phyloP scores from a whole-genome alignment of 495 filamentous ascomycete genomes.

The Penicillium simplicissimum region DNA sequence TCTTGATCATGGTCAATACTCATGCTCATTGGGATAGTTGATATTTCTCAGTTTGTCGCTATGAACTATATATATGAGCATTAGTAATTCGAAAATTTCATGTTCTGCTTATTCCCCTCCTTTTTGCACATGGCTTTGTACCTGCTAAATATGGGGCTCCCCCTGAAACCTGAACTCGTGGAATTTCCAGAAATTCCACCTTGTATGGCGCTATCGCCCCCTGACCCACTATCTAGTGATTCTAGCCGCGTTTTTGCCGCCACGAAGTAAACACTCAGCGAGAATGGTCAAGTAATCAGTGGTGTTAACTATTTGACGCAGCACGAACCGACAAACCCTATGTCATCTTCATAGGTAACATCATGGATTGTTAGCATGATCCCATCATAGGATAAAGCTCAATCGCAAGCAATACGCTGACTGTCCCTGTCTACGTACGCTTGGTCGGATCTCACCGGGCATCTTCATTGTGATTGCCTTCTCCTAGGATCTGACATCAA shows the following conservation, averaged over 20 bases:
- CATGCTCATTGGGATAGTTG: not conserved
- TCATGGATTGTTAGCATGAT: too few relatives aligned
- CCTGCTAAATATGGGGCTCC: constrained; percentile 8
- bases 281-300: too few relatives aligned
- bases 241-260: constrained; percentile 27
- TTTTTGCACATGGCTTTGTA: not conserved
- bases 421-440: too few relatives aligned
- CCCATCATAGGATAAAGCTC: too few relatives aligned
- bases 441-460: too few relatives aligned
- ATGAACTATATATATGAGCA: not conserved
- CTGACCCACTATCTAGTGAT: constrained; percentile 38
- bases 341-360: too few relatives aligned
- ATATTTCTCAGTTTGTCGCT: not conserved
- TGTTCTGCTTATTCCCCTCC: not conserved
- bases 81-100: not conserved
- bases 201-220: constrained; percentile 14
- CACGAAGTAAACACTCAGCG: not conserved
- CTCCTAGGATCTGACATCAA: too few relatives aligned
- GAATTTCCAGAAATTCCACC: constrained; percentile 22
- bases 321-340: too few relatives aligned
- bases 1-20: not conserved
- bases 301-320: too few relatives aligned
- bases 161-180: constrained; percentile 24
- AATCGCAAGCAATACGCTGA: too few relatives aligned
- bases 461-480: too few relatives aligned